phyloP scores from a whole-genome alignment of 352 stramenopile genomes.

The Pythium plurisporium region DNA sequence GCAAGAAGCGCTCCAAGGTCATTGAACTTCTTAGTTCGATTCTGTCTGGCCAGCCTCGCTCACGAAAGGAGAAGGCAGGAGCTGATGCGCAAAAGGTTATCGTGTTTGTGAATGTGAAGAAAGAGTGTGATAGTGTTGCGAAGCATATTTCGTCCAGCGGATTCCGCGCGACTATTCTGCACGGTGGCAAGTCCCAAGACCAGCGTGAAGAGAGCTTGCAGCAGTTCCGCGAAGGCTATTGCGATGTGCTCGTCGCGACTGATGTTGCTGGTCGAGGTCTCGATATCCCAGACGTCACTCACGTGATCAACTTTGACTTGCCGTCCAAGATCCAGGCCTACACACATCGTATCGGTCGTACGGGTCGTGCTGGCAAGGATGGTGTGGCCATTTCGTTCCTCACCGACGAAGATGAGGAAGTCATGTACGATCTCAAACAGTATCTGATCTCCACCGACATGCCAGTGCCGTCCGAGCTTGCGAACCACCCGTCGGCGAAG shows the following conservation, averaged over 20 bases:
- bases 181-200: conserved; percentile 97
- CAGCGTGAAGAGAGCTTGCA: conserved; percentile 91
- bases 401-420: conserved; percentile 95
- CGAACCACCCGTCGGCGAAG: conserved; percentile 91
- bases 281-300: conserved; percentile 97
- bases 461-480: conserved; percentile 91
- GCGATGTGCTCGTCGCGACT: conserved; percentile 91
- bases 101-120: conserved; percentile 99
- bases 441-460: conserved; percentile 96
- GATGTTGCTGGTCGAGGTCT: conserved; percentile 95
- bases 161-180: conserved; percentile 92
- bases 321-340: conserved; percentile 98
- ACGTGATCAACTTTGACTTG: conserved; percentile 99
- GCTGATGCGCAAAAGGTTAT: conserved; percentile 93
- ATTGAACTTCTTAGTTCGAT: conserved; percentile 86
- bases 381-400: conserved; percentile 97
- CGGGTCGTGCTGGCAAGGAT: conserved; percentile 95
- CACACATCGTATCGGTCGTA: conserved; percentile 98
- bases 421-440: conserved; percentile 96
- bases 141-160: conserved; percentile 90
- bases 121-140: conserved; percentile 94
- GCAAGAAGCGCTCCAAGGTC: conserved; percentile 90
- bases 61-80: conserved; percentile 60
- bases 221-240: conserved; percentile 86
- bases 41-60: conserved; percentile 56